phyloP scores from a whole-genome alignment of 495 filamentous ascomycete genomes.

The Trichoderma gamsii region DNA sequence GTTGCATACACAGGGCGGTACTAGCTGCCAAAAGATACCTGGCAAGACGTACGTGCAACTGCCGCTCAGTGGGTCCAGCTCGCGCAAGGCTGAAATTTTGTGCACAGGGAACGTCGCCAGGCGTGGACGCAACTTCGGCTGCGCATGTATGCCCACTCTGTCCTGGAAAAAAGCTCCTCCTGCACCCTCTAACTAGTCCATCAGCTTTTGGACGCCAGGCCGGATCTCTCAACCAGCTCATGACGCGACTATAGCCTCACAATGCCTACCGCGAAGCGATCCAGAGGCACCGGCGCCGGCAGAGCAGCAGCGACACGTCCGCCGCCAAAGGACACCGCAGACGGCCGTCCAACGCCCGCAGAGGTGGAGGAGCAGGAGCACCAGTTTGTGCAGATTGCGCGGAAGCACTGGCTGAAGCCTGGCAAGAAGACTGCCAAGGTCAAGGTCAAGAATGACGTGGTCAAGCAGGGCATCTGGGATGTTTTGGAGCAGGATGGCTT shows the following conservation, averaged over 20 bases:
- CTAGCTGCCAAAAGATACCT: background rate
- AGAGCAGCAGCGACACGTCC: constrained; percentile 31
- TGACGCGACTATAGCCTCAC: constrained; percentile 17
- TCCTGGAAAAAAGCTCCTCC: background rate
- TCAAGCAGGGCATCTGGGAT: constrained; percentile 91
- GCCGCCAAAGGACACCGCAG: constrained; percentile 7
- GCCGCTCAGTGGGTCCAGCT: background rate
- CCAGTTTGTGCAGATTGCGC: constrained; percentile 75
- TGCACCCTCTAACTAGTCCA: background rate
- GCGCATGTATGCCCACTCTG: background rate
- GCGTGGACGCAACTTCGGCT: constrained; percentile 5
- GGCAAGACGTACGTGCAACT: background rate
- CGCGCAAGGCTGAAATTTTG: constrained; percentile 12
- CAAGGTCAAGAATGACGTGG: constrained; percentile 76
- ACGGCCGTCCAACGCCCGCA: constrained; percentile 26
- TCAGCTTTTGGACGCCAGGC: background rate
- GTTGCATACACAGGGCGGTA: background rate
- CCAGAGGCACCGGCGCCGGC: constrained; percentile 38
- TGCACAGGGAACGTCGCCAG: background rate
- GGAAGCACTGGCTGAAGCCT: constrained; percentile 73
- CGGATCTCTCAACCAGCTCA: background rate
- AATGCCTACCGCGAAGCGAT: constrained; percentile 46
- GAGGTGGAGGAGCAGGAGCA: constrained; percentile 64
- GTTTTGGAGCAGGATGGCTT: constrained; percentile 75
- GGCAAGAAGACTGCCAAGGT: constrained; percentile 48